Evolutionary conservation across 2,329 filamentous ascomycete genomes (phyloP), one percentile per base, ranked within the genome.

Genomic region (Epichloe glyceriae): DNA sequence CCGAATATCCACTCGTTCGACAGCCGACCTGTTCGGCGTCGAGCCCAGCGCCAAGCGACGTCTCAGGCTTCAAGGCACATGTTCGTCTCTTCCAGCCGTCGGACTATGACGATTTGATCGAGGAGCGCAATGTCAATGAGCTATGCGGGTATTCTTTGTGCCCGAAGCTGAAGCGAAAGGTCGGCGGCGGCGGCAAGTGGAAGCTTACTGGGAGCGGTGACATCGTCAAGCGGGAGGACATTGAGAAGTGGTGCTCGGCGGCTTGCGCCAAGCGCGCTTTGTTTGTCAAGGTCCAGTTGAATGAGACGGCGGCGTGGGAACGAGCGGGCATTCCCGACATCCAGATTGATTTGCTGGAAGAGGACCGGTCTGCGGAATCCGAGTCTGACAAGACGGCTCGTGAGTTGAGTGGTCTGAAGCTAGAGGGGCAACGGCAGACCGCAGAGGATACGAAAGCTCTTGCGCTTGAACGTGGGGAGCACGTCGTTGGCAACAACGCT

Each of bases 61-160:
- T 75, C 1, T 64, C 68, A 39, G 70, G 71, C 50, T 89, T 97
- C 68, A 82, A 83, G 58, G 62, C 72, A 3, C 76, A 80, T 37
- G 70, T 97, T 22, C 70, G 76, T 10, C 74, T 80, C 42, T 97
- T 96, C 68, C 87, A 91, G 63, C 88, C 90, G 1, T 76, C 78
- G 49, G 91, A 98, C 70, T 95, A 94, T 70, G 88, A 95, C 62
- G 85, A 87, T 56, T 73, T 97, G 47, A 82, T 96, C 53, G 78
- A 85, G 56, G 93, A 98, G 72, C 86, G 93, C 60, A 94, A 95
- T 64, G 85, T 88, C 57, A 83, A 87, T 58, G 79, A 77, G 42
- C 75, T 79, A 19, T 98, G 93, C 68, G 93, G 89, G 1, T 97
- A 96, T 64, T 74, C 79, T 0, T 74, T 97, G 30, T 98, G 93